Evolutionary conservation across 345 rosid genomes (phyloP), one percentile per base, ranked within the genome.

Genomic region (Moricandia moricandioides): DNA sequence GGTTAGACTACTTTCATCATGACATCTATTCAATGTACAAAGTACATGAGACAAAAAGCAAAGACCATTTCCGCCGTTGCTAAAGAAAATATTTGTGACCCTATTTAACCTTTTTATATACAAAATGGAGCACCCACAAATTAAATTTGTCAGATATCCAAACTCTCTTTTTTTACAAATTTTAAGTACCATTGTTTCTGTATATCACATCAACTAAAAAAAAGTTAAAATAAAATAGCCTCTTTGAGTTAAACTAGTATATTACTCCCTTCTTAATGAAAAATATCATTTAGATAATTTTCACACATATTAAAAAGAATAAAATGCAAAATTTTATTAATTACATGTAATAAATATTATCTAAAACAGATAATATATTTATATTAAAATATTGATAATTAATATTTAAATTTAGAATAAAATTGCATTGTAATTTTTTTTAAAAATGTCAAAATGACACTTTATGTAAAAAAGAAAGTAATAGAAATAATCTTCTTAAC

Each of bases 31-130:
- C 63, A 69, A 62, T 76, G 74, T 62, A 69, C 67, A 62, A 69
- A 69, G 65, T 69, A 69, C 70, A 76, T 76, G 52, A 69, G 79
- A 61, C 74, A 62, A 55, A 60, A 69, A 35, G 40, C 39, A 24
- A 59, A 2, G 10, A 12, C 54, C 24, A 74, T 3, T 61, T 58
- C 51, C 67, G 72, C 61, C 78, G 72, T 66, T 35, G 24, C 65
- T 6, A 67, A 54, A 16, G 13, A 5, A 52, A 7, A 17, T 3
- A 4, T 43, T 43, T 43, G 51, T 13, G 51, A 43, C 13, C 9
- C 18, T 9, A 12, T 61, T 8, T 49, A 40, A 43, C 17, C 51
- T 24, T 63, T 37, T 51, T 35, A 51, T n/a, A 6, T n/a, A 5
- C 8, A 65, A 27, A 27, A 8, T 45, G 8, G 56, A 65, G 37